Evolutionary conservation across 768 basidiomycete species (phyloP), one percentile per base, ranked within the genome.

Genomic region (Exsudoporus frostii): DNA sequence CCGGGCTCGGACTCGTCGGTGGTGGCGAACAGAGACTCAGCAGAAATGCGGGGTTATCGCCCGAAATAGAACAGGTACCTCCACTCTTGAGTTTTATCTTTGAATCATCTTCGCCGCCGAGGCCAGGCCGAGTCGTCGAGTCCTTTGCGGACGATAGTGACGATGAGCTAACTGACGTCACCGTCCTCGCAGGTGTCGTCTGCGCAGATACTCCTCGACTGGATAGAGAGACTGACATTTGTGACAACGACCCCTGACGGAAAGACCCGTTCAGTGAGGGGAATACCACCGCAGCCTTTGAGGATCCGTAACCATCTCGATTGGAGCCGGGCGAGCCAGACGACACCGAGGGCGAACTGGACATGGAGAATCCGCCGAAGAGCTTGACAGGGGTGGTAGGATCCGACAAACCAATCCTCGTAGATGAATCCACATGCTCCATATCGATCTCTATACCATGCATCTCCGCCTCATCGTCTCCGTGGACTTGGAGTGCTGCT

Each of bases 261-360:
- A 67, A 65, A 13, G 57, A 59, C 19, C 51, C 65, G 4, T 67
- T 67, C 29, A 65, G 38, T 2, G 65, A 65, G 20, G 65, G 65
- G 25, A 62, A 65, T 5, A 65, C 60, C 43, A 67, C 62, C 19
- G 38, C 45, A 2, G 33, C 30, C 38, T 45, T 54, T 1, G 61
- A 37, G n/a, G 53, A 59, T 48, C 53, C 58, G 14, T 17, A 19
- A 33, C 36, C 27, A 41, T 51, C 55, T 9, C 38, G 48, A 52
- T 19, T 8, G 2, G 51, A 32, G 20, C 29, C 52, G 2, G 33
- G 40, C 6, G 56, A 53, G 7, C 22, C 33, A 32, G 52, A 36
- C 15, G 34, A 48, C 27, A 34, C 25, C n/a, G 45, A 55, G 3
- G 54, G 38, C 15, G 54, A 45, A 14, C 49, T 6, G 7, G 60